Conservation (phyloP, 768 basidiomycete genomes). For the Fomitopsis pulvina region DNA sequence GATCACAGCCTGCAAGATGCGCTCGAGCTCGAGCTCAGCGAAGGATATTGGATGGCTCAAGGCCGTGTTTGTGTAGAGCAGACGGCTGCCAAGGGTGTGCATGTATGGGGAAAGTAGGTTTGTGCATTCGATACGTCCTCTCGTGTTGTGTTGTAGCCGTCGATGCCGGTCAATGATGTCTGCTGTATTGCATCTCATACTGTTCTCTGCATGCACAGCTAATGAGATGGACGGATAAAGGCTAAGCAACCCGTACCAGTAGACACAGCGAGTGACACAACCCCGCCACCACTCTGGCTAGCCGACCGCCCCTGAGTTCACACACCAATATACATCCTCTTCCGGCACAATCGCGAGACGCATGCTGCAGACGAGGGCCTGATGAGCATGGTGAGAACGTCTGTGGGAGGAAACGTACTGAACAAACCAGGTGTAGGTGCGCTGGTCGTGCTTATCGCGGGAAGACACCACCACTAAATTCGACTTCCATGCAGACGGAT, state of each 20-base stretch:
- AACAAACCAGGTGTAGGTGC: too few relatives aligned
- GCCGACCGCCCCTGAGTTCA: too few relatives aligned
- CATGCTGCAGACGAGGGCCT: too few relatives aligned
- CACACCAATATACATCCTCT: too few relatives aligned
- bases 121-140: neutral
- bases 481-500: too few relatives aligned
- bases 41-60: slow-evolving; percentile 23
- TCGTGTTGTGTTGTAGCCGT: neutral
- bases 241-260: neutral
- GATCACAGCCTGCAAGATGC: slow-evolving; percentile 52
- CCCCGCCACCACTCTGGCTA: too few relatives aligned
- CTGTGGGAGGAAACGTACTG: too few relatives aligned
- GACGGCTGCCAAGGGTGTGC: slow-evolving; percentile 34
- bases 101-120: slow-evolving; percentile 10
- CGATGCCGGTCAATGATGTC: neutral
- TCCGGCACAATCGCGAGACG: too few relatives aligned
- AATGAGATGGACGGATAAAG: neutral
- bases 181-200: neutral
- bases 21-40: slow-evolving; percentile 6
- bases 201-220: neutral
- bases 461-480: too few relatives aligned
- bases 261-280: neutral
- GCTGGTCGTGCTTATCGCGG: too few relatives aligned
- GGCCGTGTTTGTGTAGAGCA: slow-evolving; percentile 32
- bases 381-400: too few relatives aligned